Conservation (phyloP, 176 grass and related monocot species). For the Rhynchospora tenuis region DNA sequence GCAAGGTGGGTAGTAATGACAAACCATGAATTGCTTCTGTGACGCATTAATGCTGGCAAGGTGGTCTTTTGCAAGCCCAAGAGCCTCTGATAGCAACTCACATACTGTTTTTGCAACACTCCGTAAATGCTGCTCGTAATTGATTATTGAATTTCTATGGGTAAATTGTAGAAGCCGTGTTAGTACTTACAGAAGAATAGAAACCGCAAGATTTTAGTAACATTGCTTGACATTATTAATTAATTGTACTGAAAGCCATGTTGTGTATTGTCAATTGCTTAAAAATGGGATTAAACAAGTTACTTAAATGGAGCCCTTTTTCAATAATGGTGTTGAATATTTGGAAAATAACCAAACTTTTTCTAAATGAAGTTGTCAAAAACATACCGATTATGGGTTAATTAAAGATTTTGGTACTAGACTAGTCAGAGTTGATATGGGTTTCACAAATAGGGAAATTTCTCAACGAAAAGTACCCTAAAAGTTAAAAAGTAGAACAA, state of each 20-base stretch:
- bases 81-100: conserved; percentile 21
- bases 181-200: not conserved
- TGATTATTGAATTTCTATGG: conserved; percentile 2
- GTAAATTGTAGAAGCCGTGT: not conserved
- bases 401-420: not conserved
- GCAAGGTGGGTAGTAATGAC: conserved; percentile 22
- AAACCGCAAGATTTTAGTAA: not conserved
- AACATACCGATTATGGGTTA: not conserved
- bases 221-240: not conserved
- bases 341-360: not conserved
- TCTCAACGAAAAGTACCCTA: not conserved
- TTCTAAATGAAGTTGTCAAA: not conserved
- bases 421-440: not conserved
- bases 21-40: conserved; percentile 14
- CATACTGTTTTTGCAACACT: conserved; percentile 14
- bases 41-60: conserved; percentile 4
- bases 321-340: not conserved
- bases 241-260: not conserved
- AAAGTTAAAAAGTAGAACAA: not conserved
- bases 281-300: not conserved
- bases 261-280: not conserved
- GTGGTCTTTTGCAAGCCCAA: not conserved
- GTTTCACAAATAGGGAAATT: not conserved
- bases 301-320: not conserved
- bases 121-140: conserved; percentile 1